Conservation (phyloP, 345 rosid genomes). For the Hypericum androsaemum region DNA sequence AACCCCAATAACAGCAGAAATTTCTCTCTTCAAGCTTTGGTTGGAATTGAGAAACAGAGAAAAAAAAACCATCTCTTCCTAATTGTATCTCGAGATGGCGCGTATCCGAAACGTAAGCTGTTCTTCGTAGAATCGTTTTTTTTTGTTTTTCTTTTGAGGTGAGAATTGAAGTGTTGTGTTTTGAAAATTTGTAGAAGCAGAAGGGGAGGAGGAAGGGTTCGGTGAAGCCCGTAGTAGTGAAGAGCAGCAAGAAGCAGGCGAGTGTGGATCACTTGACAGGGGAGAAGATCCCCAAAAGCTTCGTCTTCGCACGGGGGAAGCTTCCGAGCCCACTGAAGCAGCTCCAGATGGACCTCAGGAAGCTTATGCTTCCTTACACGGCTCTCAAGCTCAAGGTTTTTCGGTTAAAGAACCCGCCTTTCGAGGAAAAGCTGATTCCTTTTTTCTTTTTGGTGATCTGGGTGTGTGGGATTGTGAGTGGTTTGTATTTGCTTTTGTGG, state of each 20-base stretch:
- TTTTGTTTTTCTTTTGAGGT: neutral
- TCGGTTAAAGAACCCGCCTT: neutral
- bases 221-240: slow-evolving; percentile 38
- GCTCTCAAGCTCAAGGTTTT: slow-evolving; percentile 85
- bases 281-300: slow-evolving; percentile 78
- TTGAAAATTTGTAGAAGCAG: slow-evolving; percentile 22
- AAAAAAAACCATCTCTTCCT: no score
- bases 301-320: slow-evolving; percentile 83
- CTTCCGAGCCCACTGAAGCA: slow-evolving; percentile 65
- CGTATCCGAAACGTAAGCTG: slow-evolving; percentile 13
- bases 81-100: slow-evolving; percentile 3
- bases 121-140: neutral
- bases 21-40: no score
- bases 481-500: neutral
- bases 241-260: slow-evolving; percentile 36
- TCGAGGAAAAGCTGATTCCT: neutral
- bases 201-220: slow-evolving; percentile 43
- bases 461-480: neutral
- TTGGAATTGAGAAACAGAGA: no score
- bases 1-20: no score
- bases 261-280: slow-evolving; percentile 76
- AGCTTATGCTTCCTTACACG: slow-evolving; percentile 88
- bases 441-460: neutral
- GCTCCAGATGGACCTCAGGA: slow-evolving; percentile 83
- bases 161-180: neutral